Percentiles rank a stretch among this genome's conserved stretches.
Evolutionary conservation across 1,284 basidiomycete genomes (phyloP).

Genomic region (Puccinia triticina): DNA sequence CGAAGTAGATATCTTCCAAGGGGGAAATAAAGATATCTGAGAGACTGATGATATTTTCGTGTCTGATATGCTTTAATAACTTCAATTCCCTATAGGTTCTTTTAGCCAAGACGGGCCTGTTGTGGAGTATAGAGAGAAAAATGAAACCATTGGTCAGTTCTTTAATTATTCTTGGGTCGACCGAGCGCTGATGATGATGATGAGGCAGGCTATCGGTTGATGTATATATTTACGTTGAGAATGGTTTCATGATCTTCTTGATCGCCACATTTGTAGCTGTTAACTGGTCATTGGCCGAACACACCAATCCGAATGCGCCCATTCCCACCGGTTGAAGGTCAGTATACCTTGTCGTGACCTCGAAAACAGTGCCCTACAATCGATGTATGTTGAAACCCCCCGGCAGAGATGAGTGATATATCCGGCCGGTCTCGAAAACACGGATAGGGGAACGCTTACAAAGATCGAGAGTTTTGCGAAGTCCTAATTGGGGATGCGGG

Average conservation of each 20-base stretch:
- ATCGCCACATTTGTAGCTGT: conserved; percentile 92
- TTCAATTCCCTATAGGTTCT: conserved; percentile 98
- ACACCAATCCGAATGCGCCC: conserved; percentile 96
- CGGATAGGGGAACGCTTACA: neutral
- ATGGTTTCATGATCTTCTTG: conserved; percentile 99
- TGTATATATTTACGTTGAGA: conserved; percentile 69
- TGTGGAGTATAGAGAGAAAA: neutral
- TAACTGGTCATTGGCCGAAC: conserved; percentile 96
- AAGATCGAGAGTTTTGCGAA: conserved; percentile 51
- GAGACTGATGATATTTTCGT: conserved; percentile 83
- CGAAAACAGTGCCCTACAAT: conserved; percentile 59
- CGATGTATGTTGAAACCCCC: neutral
- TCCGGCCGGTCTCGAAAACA: neutral
- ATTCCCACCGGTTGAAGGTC: conserved; percentile 99
- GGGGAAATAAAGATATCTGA: conserved; percentile 62
- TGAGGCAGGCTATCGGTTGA: neutral
- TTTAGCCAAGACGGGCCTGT: conserved; percentile 85
- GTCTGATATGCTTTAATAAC: conserved; percentile 95
- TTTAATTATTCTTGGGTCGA: neutral
- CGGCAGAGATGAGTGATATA: neutral
- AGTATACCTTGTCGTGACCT: conserved; percentile 97
- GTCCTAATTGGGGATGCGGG: conserved; percentile 18
- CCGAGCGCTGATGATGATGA: neutral
- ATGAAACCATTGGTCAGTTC: neutral
- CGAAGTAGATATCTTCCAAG: conserved; percentile 71